A percentile compares a stretch with the other conserved stretches of the same genome.
phyloP scores from a whole-genome alignment of 768 basidiomycete genomes.

The Kwoniella dendrophila region DNA sequence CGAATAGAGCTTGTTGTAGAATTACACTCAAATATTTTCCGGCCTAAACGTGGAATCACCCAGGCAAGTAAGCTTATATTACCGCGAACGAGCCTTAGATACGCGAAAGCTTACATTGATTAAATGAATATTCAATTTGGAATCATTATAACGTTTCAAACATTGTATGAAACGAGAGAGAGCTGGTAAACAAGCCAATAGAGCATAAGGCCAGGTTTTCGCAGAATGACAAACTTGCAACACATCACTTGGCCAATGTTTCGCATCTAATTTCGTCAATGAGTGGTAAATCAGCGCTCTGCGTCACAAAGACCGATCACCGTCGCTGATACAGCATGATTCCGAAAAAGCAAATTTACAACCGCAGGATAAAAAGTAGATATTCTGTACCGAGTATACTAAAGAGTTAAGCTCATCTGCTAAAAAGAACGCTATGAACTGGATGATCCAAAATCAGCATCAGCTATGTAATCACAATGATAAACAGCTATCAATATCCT shows the following conservation, averaged over 20 bases:
- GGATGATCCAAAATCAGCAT: not conserved
- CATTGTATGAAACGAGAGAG: slow-evolving; percentile 80
- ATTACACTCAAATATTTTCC: slow-evolving; percentile 80
- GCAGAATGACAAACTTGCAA: slow-evolving; percentile 35
- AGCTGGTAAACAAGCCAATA: slow-evolving; percentile 64
- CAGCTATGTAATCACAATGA: not conserved
- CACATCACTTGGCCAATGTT: slow-evolving; percentile 40
- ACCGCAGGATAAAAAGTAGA: slow-evolving; percentile 74
- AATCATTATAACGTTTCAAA: slow-evolving; percentile 82
- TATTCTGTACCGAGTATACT: slow-evolving; percentile 69
- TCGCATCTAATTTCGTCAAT: slow-evolving; percentile 22
- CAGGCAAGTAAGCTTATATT: no score
- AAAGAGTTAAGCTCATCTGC: slow-evolving; percentile 63
- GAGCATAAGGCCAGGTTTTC: slow-evolving; percentile 39
- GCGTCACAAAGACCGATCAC: not conserved
- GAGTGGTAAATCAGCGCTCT: not conserved
- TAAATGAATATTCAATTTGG: slow-evolving; percentile 70
- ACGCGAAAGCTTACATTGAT: slow-evolving; percentile 67
- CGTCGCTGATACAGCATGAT: not conserved
- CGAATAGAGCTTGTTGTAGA: slow-evolving; percentile 69
- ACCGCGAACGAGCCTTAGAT: not conserved
- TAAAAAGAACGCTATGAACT: slow-evolving; percentile 60
- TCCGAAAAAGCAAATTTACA: slow-evolving; percentile 24
- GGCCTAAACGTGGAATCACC: slow-evolving; percentile 69
- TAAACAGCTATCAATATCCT: no score